Conservation (phyloP, 2,329 filamentous ascomycete species). For the Westerdykella aurantiaca region DNA sequence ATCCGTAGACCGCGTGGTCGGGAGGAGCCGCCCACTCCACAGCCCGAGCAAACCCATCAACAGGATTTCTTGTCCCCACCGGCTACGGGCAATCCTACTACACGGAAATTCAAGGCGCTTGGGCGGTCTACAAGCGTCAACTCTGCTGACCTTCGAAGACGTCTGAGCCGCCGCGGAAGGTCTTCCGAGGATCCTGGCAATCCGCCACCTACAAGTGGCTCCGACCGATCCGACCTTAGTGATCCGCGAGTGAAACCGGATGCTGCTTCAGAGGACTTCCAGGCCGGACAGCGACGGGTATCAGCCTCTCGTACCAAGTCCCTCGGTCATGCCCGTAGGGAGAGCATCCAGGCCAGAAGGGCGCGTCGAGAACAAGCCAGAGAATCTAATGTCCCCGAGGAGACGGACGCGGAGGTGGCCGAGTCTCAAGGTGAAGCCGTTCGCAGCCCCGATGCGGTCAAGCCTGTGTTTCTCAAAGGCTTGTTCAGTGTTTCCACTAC, state of each 20-base stretch:
- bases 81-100: slow-evolving; percentile 54
- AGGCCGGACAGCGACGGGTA: slow-evolving; percentile 24
- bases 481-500: slow-evolving; percentile 97
- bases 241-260: slow-evolving; percentile 44
- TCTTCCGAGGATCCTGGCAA: slow-evolving; percentile 54
- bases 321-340: slow-evolving; percentile 78
- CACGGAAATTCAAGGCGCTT: slow-evolving; percentile 60
- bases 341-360: slow-evolving; percentile 86
- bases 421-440: slow-evolving; percentile 50
- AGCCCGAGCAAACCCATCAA: slow-evolving; percentile 59
- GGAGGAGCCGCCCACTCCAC: slow-evolving; percentile 45
- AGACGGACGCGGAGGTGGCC: slow-evolving; percentile 73
- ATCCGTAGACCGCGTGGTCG: slow-evolving; percentile 59
- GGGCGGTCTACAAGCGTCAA: slow-evolving; percentile 89
- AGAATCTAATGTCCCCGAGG: slow-evolving; percentile 78
- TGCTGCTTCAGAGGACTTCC: slow-evolving; percentile 48
- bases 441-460: slow-evolving; percentile 69
- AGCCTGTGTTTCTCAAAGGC: slow-evolving; percentile 92
- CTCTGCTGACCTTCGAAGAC: slow-evolving; percentile 71
- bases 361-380: slow-evolving; percentile 65
- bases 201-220: slow-evolving; percentile 69
- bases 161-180: slow-evolving; percentile 51
- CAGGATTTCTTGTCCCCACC: slow-evolving; percentile 74
- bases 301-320: slow-evolving; percentile 65
- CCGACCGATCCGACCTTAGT: slow-evolving; percentile 62